Conservation (phyloP, 2,329 filamentous ascomycete species). For the Calonectria hongkongensis region DNA sequence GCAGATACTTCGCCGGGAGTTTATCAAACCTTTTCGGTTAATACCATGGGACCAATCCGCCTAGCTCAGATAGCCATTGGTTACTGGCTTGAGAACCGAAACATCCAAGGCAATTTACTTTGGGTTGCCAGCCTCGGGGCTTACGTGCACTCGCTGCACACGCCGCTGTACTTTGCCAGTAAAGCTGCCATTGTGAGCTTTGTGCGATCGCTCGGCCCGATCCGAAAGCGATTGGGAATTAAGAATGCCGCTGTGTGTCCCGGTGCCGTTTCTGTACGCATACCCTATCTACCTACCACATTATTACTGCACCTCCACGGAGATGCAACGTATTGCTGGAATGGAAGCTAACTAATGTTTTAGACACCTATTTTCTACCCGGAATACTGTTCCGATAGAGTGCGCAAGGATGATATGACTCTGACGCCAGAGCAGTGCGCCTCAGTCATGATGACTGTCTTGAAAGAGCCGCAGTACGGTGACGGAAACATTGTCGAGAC, state of each 20-base stretch:
- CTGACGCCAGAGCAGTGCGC: conserved; percentile 32
- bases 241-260: conserved; percentile 40
- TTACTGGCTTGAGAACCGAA: conserved; percentile 54
- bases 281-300: not conserved
- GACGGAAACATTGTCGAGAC: conserved; percentile 44
- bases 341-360: not conserved
- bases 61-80: conserved; percentile 54
- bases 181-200: conserved; percentile 54
- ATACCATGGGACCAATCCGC: conserved; percentile 54
- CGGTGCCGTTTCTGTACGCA: not conserved
- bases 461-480: conserved; percentile 41
- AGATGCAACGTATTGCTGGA: not conserved
- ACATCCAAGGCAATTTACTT: conserved; percentile 49
- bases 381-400: conserved; percentile 16
- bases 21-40: conserved; percentile 54
- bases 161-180: conserved; percentile 57
- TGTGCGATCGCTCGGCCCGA: conserved; percentile 39
- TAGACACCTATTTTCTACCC: conserved; percentile 26
- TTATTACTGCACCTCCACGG: not conserved
- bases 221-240: conserved; percentile 42
- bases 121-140: conserved; percentile 54
- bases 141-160: conserved; percentile 55
- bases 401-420: conserved; percentile 3
- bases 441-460: conserved; percentile 12
- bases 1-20: conserved; percentile 44